These are phyloP conservation scores for Pisolithus marmoratus DNA, from an alignment of 768 basidiomycete species.

Conservation along the genomic window DNA sequence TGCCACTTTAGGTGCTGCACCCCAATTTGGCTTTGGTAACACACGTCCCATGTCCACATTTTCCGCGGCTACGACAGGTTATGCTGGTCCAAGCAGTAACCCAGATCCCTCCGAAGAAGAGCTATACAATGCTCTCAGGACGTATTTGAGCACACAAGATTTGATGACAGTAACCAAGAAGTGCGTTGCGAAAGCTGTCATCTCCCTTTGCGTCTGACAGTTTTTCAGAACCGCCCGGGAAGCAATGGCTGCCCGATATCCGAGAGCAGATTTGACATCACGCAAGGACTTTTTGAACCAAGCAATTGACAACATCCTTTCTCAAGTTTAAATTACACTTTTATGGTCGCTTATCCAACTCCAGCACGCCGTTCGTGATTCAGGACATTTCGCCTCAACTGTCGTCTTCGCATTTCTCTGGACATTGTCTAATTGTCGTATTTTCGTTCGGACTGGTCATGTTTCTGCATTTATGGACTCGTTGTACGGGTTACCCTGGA, in stretches of 20 bases:
- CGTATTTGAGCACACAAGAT: conserved; percentile 59
- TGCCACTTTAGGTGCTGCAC: conserved; percentile 22
- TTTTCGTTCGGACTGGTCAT: too few species aligned
- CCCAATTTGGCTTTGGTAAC: conserved; percentile 26
- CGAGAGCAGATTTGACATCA: conserved; percentile 53
- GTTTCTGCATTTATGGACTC: too few species aligned
- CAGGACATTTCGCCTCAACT: too few species aligned
- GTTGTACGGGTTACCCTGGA: too few species aligned
- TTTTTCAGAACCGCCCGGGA: conserved; percentile 51
- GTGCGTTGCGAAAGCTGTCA: conserved; percentile 30
- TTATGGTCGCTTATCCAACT: not conserved
- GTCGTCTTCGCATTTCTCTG: too few species aligned
- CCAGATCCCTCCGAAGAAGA: conserved; percentile 59
- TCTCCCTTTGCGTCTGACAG: conserved; percentile 3
- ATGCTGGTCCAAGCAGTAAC: conserved; percentile 44
- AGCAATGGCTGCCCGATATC: conserved; percentile 57
- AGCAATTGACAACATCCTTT: conserved; percentile 60
- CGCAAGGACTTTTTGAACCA: conserved; percentile 63
- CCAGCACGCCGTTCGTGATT: too few species aligned
- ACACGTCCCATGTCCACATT: conserved; percentile 50
- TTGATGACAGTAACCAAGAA: conserved; percentile 71
- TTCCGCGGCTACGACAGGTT: conserved; percentile 55
- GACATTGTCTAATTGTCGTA: too few species aligned
- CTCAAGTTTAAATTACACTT: conserved; percentile 37
- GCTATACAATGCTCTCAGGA: conserved; percentile 47